Conservation (phyloP, 306 rosid genomes). For the Prosopis cineraria region DNA sequence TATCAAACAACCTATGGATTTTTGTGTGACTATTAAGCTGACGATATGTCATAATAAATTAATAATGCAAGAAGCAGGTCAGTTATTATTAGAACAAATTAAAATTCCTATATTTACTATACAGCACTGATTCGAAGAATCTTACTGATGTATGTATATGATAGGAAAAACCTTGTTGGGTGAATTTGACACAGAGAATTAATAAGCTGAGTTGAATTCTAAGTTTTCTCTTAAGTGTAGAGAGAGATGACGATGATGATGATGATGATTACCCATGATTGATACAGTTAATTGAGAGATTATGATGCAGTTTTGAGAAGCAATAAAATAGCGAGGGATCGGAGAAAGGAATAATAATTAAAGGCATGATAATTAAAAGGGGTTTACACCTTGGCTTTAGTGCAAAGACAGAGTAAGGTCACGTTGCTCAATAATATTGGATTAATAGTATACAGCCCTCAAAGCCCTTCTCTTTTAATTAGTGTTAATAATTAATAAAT, state of each 20-base stretch:
- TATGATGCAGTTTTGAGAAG: background rate
- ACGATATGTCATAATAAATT: too few species aligned
- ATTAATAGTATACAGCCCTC: slow-evolving; percentile 10
- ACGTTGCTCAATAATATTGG: slow-evolving; percentile 72
- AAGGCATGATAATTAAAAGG: too few species aligned
- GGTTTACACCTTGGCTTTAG: slow-evolving; percentile 66
- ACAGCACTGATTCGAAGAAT: background rate
- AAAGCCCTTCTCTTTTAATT: background rate
- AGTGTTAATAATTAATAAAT: background rate
- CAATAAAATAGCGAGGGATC: slow-evolving; percentile 19
- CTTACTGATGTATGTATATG: background rate
- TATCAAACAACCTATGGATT: slow-evolving; percentile 7
- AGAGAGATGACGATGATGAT: too few species aligned
- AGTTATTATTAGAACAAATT: too few species aligned
- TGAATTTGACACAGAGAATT: background rate
- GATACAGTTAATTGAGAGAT: background rate
- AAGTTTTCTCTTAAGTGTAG: too few species aligned
- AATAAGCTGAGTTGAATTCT: too few species aligned
- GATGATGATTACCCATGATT: slow-evolving; percentile 39
- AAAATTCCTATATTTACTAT: too few species aligned
- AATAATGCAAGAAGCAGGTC: background rate
- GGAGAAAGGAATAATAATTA: slow-evolving; percentile 10
- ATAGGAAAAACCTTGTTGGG: background rate
- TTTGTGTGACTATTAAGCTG: background rate
- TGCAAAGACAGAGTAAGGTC: slow-evolving; percentile 68